Evolutionary conservation across 768 basidiomycete species (phyloP), one percentile per base, ranked within the genome.

Genomic region (Boletus insuetus): DNA sequence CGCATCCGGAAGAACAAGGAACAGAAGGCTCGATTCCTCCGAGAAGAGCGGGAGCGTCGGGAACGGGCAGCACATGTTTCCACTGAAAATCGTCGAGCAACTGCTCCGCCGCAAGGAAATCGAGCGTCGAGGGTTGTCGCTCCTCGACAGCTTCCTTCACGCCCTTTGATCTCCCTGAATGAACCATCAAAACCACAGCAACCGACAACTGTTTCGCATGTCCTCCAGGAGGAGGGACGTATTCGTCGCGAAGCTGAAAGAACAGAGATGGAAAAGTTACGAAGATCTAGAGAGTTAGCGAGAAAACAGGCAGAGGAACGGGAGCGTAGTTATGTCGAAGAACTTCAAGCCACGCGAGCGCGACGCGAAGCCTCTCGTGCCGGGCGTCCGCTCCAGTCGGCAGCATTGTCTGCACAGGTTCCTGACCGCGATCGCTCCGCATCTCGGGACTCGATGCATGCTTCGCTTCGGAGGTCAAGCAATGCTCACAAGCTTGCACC

Each of bases 1-100:
- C 84, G 85, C 50, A 80, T 80, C 68, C 85, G 84, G 74, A 85
- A 85, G 75, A 82, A 82, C 62, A 83, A 84, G 42, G 86, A 86
- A 69, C 83, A 87, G 70, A 87, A 87, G 73, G 84, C 83, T 42
- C 79, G 71, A 42, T 87, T 89, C 61, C 74, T 89, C 62, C 79
- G 76, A 43, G 78, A 78, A 67, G 82, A 87, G 61, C 79, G 81
- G 58, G 76, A 82, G 58, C 77, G 76, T 51, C 79, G 85, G 29
- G 71, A 73, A 37, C 70, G 74, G 46, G 79, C 76, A 34, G 48
- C 58, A 52, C 64, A 61, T 56, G 48, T 32, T 57, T 4, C 56
- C 26, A 4, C 31, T 26, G 81, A 81, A 59, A 64, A 69, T 47
- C 70, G 65, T 29, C 72, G 67, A 43, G 59, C 34, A 29, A 51